Percentiles rank a stretch among this genome's conserved stretches.
Evolutionary conservation across 2,329 filamentous ascomycete species (phyloP).

Genomic region (Colletotrichum sp.): DNA sequence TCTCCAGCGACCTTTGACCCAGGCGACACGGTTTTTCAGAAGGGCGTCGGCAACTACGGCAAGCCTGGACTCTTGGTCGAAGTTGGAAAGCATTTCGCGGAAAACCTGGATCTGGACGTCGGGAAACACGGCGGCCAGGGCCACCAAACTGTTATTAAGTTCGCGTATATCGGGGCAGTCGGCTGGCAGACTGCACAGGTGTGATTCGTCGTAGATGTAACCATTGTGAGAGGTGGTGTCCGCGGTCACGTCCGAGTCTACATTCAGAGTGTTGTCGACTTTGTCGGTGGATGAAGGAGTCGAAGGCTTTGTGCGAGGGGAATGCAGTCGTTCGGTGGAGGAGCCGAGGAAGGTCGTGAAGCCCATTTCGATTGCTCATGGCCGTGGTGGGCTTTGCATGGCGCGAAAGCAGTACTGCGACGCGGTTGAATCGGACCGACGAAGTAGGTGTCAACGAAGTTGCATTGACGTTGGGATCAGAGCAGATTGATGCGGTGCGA

Average conservation of each 20-base stretch:
- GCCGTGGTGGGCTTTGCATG: not conserved
- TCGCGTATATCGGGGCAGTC: conserved; percentile 69
- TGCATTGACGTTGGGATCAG: not conserved
- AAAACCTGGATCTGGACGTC: conserved; percentile 84
- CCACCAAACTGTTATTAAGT: conserved; percentile 73
- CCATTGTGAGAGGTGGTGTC: conserved; percentile 35
- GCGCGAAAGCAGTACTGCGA: not conserved
- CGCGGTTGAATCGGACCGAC: not conserved
- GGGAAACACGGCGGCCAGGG: conserved; percentile 76
- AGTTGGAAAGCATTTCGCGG: conserved; percentile 77
- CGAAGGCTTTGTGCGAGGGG: not conserved
- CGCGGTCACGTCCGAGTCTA: conserved; percentile 27
- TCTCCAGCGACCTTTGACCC: conserved; percentile 73
- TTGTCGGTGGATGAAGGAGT: not conserved
- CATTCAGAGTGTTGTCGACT: not conserved
- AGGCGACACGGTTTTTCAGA: conserved; percentile 72
- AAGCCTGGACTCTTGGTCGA: conserved; percentile 77
- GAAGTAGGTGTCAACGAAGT: not conserved
- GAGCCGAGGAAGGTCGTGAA: conserved; percentile 23
- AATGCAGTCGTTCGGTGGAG: conserved; percentile 12
- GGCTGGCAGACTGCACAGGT: conserved; percentile 52
- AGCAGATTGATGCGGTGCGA: not conserved
- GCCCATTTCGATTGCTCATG: conserved; percentile 23
- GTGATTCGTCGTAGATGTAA: conserved; percentile 61
- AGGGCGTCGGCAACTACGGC: conserved; percentile 80